Percentiles rank a stretch among this genome's conserved stretches.
Evolutionary conservation across 148 eudicot species (phyloP).

Genomic region (Gaultheria prostrata): DNA sequence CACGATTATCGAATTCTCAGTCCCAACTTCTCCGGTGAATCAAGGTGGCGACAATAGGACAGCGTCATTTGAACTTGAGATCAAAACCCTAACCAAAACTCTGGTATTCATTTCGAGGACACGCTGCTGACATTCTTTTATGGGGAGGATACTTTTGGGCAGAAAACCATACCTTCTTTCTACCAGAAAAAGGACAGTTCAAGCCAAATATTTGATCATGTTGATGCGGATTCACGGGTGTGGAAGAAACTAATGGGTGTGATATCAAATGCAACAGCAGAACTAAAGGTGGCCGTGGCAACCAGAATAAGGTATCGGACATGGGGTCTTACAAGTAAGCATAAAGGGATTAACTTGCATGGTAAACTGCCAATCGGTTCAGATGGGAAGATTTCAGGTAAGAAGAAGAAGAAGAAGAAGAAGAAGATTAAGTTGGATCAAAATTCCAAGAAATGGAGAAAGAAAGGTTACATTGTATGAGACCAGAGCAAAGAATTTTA

Average conservation of each 20-base stretch:
- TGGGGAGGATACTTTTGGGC: background rate
- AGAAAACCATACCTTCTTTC: conserved; percentile 14
- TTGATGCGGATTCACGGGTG: background rate
- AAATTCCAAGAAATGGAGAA: conserved; percentile 6
- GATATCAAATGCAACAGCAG: conserved; percentile 11
- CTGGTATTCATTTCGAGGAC: conserved; percentile 11
- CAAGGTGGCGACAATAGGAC: background rate
- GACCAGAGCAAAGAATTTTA: background rate
- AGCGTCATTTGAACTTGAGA: background rate
- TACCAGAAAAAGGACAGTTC: conserved; percentile 10
- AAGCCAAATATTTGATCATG: background rate
- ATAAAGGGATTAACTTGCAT: background rate
- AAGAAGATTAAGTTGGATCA: conserved; percentile 14
- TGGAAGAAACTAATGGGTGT: background rate
- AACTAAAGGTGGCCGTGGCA: conserved; percentile 11
- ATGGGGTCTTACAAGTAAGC: conserved; percentile 16
- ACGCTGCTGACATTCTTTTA: conserved; percentile 2
- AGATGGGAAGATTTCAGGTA: conserved; percentile 22
- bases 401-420: conserved; percentile 29
- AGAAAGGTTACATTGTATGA: background rate
- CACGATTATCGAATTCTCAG: background rate
- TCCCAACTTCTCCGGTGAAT: background rate
- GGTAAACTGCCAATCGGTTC: conserved; percentile 16
- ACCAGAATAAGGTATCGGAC: conserved; percentile 2
- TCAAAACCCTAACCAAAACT: conserved; percentile 17